Percentiles rank a stretch among this genome's conserved stretches.
Evolutionary conservation across 2,329 filamentous ascomycete species (phyloP).

Genomic region (Camillea tinctor): DNA sequence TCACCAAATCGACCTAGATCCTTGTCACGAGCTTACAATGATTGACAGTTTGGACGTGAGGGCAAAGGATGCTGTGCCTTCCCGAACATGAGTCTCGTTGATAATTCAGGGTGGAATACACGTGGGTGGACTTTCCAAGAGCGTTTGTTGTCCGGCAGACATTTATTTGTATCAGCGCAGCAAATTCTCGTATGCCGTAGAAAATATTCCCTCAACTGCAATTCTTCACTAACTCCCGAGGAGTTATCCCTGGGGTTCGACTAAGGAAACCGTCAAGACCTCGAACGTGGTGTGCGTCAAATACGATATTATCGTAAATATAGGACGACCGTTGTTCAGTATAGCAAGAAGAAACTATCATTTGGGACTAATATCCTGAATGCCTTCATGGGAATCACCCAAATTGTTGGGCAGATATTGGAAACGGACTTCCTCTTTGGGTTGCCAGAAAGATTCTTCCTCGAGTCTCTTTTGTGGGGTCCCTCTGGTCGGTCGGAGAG

Average conservation of each 20-base stretch:
- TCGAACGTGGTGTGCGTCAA: background rate
- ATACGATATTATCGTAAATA: background rate
- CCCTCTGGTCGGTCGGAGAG: constrained; percentile 2
- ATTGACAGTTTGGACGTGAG: background rate
- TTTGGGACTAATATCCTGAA: constrained; percentile 1
- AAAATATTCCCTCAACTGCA: background rate
- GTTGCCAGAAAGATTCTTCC: constrained; percentile 6
- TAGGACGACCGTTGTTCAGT: background rate
- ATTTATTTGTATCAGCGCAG: background rate
- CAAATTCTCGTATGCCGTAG: background rate
- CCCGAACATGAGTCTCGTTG: background rate
- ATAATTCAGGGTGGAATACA: background rate
- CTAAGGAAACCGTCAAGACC: background rate
- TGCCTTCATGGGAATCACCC: constrained; percentile 3
- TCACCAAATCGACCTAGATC: constrained; percentile 1
- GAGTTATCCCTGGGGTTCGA: background rate
- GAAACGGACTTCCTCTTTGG: constrained; percentile 3
- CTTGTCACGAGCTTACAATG: background rate
- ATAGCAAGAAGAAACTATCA: background rate
- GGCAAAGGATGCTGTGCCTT: background rate
- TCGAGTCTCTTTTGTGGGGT: constrained; percentile 6
- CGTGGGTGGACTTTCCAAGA: constrained; percentile 2
- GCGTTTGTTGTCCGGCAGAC: background rate
- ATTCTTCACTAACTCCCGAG: background rate
- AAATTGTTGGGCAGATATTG: background rate